Evolutionary conservation across 768 basidiomycete species (phyloP), one percentile per base, ranked within the genome.

Genomic region (Russula earlei): DNA sequence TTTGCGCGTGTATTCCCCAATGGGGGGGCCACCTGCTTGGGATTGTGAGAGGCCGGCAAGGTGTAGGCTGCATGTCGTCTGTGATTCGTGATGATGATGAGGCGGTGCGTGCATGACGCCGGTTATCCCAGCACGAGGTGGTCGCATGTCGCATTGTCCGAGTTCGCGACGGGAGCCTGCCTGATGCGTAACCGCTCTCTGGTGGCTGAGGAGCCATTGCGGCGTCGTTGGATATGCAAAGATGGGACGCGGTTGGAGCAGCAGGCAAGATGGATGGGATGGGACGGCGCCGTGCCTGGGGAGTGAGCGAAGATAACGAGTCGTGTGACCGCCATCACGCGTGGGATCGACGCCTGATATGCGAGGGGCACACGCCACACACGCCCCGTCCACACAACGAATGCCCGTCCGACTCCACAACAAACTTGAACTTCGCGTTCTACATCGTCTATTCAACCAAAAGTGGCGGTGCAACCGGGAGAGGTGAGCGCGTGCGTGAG

Each of bases 61-160:
- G 57, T 27, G 57, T 53, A 58, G 52, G 47, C 57, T 44, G 57
- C 57, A 38, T 58, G 57, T 49, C 51, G 29, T 58, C 38, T 49
- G 57, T 58, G 57, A 58, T 54, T 54, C 11, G 52, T 54, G 57
- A 58, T 44, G 57, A 58, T 44, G 33, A 49, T 53, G 25, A 40
- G 45, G 56, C 38, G 20, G 22, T 31, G n/a, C 10, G 43, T 45
- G 41, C 25, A 37, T 38, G 46, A 27, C 31, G 47, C 47, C 52
- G 46, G 47, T 44, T 46, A 44, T 44, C 44, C 34, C 47, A 53
- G 49, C 47, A 49, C 52, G 57, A 58, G 57, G 57, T 27, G 4
- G 34, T 49, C 52, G 57, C 57, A 42, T 58, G 52, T 38, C 20
- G n/a, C 22, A 49, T 49, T 38, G 3, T 31, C 29, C n/a, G n/a